A percentile compares a stretch with the other conserved stretches of the same genome.
Conservation (phyloP, 768 basidiomycete species). For the Kwoniella bestiolae region DNA sequence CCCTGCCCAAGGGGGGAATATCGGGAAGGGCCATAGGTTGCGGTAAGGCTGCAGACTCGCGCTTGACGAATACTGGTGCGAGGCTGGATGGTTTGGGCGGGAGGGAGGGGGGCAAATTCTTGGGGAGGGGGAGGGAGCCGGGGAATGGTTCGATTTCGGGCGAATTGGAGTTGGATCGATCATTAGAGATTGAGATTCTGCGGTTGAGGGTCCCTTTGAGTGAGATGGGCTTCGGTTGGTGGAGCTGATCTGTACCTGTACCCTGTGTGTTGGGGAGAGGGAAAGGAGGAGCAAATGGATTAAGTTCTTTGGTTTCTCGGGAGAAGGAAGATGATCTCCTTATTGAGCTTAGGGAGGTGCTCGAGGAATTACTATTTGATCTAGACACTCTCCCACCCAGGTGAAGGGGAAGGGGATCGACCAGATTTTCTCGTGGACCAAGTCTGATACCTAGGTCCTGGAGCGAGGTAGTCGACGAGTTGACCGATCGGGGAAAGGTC, state of each 20-base stretch:
- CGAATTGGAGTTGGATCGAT: not conserved
- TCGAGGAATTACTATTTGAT: constrained; percentile 18
- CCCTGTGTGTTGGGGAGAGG: constrained; percentile 22
- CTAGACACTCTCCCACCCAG: not conserved
- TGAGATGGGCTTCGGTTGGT: constrained; percentile 3
- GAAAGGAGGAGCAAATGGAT: constrained; percentile 43
- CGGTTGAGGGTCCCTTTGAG: not conserved
- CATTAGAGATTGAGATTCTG: not conserved
- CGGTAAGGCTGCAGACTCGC: constrained; percentile 44
- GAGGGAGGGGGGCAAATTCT: constrained; percentile 26
- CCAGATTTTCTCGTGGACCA: constrained; percentile 4
- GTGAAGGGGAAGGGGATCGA: not conserved
- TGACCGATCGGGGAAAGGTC: constrained; percentile 9
- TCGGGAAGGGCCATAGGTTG: constrained; percentile 45
- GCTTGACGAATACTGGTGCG: constrained; percentile 44
- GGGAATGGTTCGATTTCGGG: not conserved
- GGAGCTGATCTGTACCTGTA: not conserved
- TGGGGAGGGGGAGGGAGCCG: constrained; percentile 25
- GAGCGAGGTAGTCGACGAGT: constrained; percentile 7
- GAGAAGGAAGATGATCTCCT: constrained; percentile 6
- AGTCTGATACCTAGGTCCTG: constrained; percentile 1
- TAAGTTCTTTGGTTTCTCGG: constrained; percentile 8
- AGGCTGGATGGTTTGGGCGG: constrained; percentile 34
- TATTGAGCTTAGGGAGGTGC: not conserved
- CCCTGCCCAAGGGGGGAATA: constrained; percentile 39